Evolutionary conservation across 164 flowering plant species (phyloP).

Genomic region (Echeveria elegans): DNA sequence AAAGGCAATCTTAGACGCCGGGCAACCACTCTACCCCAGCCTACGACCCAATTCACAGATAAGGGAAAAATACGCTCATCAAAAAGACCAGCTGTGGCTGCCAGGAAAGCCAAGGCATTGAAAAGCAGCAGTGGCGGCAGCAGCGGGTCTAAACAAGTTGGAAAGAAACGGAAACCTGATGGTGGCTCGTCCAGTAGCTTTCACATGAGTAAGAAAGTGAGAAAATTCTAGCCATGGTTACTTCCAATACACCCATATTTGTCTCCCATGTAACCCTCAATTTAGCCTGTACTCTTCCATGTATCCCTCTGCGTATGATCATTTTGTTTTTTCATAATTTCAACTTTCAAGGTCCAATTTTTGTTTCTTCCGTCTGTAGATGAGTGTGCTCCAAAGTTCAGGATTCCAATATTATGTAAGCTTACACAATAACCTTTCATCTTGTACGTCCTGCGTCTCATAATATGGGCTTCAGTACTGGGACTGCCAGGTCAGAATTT

Average conservation of each 20-base stretch:
- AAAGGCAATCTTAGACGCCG: constrained; percentile 22
- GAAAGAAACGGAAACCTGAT: constrained; percentile 49
- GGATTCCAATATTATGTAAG: too few species aligned
- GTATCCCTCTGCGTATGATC: neutral
- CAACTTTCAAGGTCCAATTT: too few species aligned
- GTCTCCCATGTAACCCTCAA: neutral
- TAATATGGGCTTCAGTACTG: constrained; percentile 17
- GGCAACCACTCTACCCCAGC: constrained; percentile 13
- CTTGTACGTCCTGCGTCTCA: too few species aligned
- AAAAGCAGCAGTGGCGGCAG: constrained; percentile 16
- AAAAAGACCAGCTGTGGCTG: constrained; percentile 84
- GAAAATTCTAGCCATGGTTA: constrained; percentile 14
- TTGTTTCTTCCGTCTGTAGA: too few species aligned
- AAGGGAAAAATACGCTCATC: constrained; percentile 17
- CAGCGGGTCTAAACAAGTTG: constrained; percentile 25
- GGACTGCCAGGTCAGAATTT: constrained; percentile 17
- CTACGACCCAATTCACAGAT: constrained; percentile 10
- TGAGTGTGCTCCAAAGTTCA: too few species aligned
- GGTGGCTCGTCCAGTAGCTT: constrained; percentile 43
- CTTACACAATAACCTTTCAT: too few species aligned
- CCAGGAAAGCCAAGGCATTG: constrained; percentile 54
- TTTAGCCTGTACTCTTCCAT: neutral
- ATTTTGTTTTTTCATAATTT: too few species aligned
- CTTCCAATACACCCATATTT: neutral
- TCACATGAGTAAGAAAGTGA: constrained; percentile 33